phyloP scores from a whole-genome alignment of 129 eudicot genomes.

The Artemisia tridentata region DNA sequence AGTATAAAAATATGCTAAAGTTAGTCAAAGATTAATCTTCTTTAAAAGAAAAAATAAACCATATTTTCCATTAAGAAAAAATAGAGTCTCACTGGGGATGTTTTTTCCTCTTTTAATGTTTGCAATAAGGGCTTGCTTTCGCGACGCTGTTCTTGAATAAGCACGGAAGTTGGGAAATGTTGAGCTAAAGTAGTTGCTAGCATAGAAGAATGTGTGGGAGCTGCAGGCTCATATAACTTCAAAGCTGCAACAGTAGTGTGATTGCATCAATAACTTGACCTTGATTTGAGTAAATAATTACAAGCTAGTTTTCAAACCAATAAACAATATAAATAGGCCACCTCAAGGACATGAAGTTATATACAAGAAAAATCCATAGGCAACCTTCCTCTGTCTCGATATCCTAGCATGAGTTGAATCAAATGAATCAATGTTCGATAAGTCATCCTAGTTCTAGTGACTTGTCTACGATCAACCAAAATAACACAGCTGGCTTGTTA shows the following conservation, averaged over 20 bases:
- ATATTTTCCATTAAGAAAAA: background rate
- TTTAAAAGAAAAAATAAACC: background rate
- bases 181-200: slow-evolving; percentile 53
- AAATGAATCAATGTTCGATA: slow-evolving; percentile 25
- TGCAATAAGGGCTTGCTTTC: slow-evolving; percentile 49
- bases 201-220: slow-evolving; percentile 42
- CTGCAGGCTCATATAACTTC: slow-evolving; percentile 57
- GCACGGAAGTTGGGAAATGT: slow-evolving; percentile 59
- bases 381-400: slow-evolving; percentile 20
- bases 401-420: slow-evolving; percentile 29
- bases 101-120: slow-evolving; percentile 43
- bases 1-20: background rate
- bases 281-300: background rate
- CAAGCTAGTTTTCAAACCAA: slow-evolving; percentile 12
- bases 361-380: slow-evolving; percentile 16
- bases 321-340: slow-evolving; percentile 17
- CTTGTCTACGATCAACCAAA: slow-evolving; percentile 18
- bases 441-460: slow-evolving; percentile 22
- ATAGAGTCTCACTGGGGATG: slow-evolving; percentile 46
- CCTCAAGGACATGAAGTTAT: slow-evolving; percentile 25
- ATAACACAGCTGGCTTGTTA: slow-evolving; percentile 5
- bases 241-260: slow-evolving; percentile 42
- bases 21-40: background rate
- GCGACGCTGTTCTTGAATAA: slow-evolving; percentile 66
- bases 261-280: background rate